Percentiles rank a stretch among this genome's conserved stretches.
These are phyloP conservation scores for Lachnellula willkommii DNA, from an alignment of 2,329 filamentous ascomycete species.

Conservation along the genomic window DNA sequence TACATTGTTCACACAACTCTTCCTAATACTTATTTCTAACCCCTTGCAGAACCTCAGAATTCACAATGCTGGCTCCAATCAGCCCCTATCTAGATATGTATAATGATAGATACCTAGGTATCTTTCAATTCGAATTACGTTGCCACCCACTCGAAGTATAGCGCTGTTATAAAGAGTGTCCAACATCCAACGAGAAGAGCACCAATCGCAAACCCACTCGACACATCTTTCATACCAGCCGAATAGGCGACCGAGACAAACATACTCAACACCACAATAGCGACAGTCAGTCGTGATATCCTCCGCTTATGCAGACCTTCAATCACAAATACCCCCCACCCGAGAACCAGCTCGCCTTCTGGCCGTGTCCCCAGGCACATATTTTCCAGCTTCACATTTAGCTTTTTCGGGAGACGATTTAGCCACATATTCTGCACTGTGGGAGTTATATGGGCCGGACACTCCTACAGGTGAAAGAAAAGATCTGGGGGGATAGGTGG, in stretches of 20 bases:
- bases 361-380: not conserved
- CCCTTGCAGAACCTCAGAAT: no score
- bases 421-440: not conserved
- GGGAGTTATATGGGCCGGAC: not conserved
- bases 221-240: not conserved
- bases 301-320: not conserved
- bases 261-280: not conserved
- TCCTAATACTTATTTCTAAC: no score
- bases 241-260: not conserved
- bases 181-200: not conserved
- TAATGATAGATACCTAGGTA: no score
- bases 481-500: not conserved
- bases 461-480: not conserved
- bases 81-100: no score
- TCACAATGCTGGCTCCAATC: no score
- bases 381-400: not conserved
- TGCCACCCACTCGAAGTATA: not conserved
- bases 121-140: not conserved
- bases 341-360: not conserved
- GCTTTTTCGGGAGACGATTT: not conserved
- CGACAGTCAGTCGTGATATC: not conserved
- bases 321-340: not conserved
- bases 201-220: not conserved
- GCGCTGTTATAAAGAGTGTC: not conserved
- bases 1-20: no score